Base-by-base conservation (phyloP, 1,284 basidiomycete genomes). In the Cerioporus squamosus region DNA sequence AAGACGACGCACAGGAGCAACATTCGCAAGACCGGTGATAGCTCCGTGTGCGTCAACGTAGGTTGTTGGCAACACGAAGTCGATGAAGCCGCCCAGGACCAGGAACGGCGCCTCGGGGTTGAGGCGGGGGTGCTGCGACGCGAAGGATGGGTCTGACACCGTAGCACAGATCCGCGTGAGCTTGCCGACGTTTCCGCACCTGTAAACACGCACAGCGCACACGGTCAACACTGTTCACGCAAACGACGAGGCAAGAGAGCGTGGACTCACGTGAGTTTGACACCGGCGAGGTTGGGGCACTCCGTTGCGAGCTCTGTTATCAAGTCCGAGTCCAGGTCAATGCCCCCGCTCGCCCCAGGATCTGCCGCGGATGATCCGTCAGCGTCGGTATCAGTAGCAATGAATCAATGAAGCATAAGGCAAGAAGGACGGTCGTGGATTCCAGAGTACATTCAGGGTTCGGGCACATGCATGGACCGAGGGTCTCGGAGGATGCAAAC, bases 181-280 rank as follows among this genome's bases (percentile, higher is more conserved):
- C 76, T 97, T 97, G 55, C 94, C 94, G 59, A 97, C 91, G 63
- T 91, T 91, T 43, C 92, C 93, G 69, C 94, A 96, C 29, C 91
- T 93, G 67, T 46, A 43, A 22, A 53, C 8, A 36, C 5, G 33
- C 33, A 29, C 29, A 29, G 10, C 29, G 29, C 9, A 2, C 33
- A 4, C 33, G 5, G 33, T 36, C 40, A 42, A 42, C n/a, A 18
- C 5, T 3, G 40, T 9, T 42, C 40, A 15, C 15, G n/a, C 40
- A 12, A 26, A 22, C 14, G 18, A 22, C 17, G 15, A 12, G 22
- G 10, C 6, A 29, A 4, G 12, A 36, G 15, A 5, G n/a, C 38
- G 8, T 17, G 22, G 15, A 81, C 88, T 44, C 72, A 91, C 86
- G 93, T 95, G 64, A 95, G 82, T 75, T 96, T 97, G 60, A 95